Evolutionary conservation across 2,329 filamentous ascomycete genomes (phyloP), one percentile per base, ranked within the genome.

Genomic region (Aspergillus costaricaensis): DNA sequence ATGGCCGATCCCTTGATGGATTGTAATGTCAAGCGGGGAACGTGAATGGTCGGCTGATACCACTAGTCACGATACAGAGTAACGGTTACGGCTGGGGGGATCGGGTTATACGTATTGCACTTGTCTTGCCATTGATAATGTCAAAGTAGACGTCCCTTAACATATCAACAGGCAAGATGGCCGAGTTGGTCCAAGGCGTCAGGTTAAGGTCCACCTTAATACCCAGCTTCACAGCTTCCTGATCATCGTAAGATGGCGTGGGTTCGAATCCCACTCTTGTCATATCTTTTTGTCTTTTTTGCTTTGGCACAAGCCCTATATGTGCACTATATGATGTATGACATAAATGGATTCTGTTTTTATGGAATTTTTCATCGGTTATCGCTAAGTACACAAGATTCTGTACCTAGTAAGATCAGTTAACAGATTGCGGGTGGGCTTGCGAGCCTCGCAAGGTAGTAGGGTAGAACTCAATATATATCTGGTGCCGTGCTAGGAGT

Each of bases 151-250:
- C 2, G 1, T 2, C 19, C 3, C 2, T n/a, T 10, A n/a, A 6
- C 17, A 54, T 19, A 32, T 39, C 17, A 54, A 39, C 5, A 43
- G 71, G 71, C 69, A 73, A 73, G 71, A 73, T 73, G 71, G 71
- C 71, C 71, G 71, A 73, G 71, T 70, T 72, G 71, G 71, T 73
- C 71, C 61, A 73, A 71, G 71, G 71, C 71, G 71, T 55, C 52
- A 55, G 52, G 52, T 55, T 55, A 55, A 55, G 52, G 52, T 55
- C 38, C 19, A 55, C 52, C 52, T 55, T 55, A 43, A 17, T 43
- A 43, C 15, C 8, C 14, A 53, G 51, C 51, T 53, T 53, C 51
- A 53, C 21, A 53, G 51, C 51, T 43, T 53, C 51, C 51, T 53
- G 51, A 43, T 53, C 51, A 53, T 41, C 51, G 51, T 53, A 21